phyloP scores from a whole-genome alignment of 2,329 filamentous ascomycete genomes.

The Colletotrichum siamense region DNA sequence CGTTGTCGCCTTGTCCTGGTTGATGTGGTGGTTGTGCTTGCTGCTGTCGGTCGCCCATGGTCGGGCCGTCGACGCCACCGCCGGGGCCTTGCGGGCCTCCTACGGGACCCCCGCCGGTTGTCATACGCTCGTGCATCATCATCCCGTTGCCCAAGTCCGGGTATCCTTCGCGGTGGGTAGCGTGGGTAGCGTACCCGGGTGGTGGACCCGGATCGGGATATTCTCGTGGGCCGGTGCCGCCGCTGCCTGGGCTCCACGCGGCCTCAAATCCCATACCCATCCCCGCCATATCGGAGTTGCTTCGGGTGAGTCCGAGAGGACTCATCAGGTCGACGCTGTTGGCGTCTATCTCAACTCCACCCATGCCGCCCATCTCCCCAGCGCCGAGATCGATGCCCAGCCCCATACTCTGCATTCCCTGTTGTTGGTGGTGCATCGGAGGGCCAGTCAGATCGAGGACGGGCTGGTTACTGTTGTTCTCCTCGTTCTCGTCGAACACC shows the following conservation, averaged over 20 bases:
- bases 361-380: neutral
- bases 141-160: neutral
- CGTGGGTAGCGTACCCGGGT: neutral
- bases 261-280: slow-evolving; percentile 21
- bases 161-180: neutral
- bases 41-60: neutral
- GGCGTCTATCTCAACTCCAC: slow-evolving; percentile 10
- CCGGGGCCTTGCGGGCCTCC: neutral
- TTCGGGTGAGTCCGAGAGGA: slow-evolving; percentile 15
- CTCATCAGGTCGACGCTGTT: slow-evolving; percentile 19
- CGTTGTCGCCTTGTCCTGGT: neutral
- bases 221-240: slow-evolving; percentile 6
- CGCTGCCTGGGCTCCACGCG: slow-evolving; percentile 18
- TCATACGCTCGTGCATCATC: slow-evolving; percentile 7
- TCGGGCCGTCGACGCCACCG: neutral
- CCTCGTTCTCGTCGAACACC: slow-evolving; percentile 14
- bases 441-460: neutral
- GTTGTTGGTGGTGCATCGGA: neutral
- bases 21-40: slow-evolving; percentile 10
- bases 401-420: slow-evolving; percentile 2
- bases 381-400: slow-evolving; percentile 1
- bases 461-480: neutral
- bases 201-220: slow-evolving; percentile 1
- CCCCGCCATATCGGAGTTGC: slow-evolving; percentile 16
- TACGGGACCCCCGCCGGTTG: neutral